These are phyloP conservation scores for Boletus subparvulus DNA, from an alignment of 768 basidiomycete species.

Conservation along the genomic window DNA sequence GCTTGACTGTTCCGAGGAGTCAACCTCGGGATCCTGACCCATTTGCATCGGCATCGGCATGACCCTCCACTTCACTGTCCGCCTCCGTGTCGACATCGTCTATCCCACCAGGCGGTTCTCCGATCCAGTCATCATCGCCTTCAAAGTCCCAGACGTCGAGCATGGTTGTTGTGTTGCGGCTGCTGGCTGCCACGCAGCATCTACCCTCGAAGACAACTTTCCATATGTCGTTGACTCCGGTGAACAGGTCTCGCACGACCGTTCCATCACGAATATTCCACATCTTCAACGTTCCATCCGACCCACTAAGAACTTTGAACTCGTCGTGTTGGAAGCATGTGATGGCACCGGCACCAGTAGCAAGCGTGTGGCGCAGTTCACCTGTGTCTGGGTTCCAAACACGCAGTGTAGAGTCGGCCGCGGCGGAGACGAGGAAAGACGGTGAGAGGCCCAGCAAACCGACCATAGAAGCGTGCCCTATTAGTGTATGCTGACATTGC, in stretches of 20 bases:
- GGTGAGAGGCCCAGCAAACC: conserved; percentile 89
- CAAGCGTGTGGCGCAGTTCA: conserved; percentile 75
- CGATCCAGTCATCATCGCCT: conserved; percentile 75
- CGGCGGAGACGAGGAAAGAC: conserved; percentile 90
- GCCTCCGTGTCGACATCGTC: conserved; percentile 66
- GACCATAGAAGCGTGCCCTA: conserved; percentile 93
- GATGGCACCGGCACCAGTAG: conserved; percentile 95
- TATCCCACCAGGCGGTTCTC: conserved; percentile 71
- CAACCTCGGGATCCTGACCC: conserved; percentile 58
- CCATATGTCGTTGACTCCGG: conserved; percentile 94
- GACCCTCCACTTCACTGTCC: conserved; percentile 47
- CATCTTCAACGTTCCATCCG: conserved; percentile 96
- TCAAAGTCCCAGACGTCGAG: conserved; percentile 93
- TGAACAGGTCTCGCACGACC: conserved; percentile 83
- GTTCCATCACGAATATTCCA: conserved; percentile 92
- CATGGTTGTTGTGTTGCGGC: conserved; percentile 71
- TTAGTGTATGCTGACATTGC: conserved; percentile 73
- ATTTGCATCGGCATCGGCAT: conserved; percentile 65
- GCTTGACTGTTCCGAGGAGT: conserved; percentile 34
- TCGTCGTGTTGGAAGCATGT: conserved; percentile 99
- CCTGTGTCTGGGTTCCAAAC: conserved; percentile 92
- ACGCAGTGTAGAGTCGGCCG: conserved; percentile 92
- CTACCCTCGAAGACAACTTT: conserved; percentile 94
- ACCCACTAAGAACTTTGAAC: conserved; percentile 93
- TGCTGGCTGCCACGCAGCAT: conserved; percentile 93